A percentile compares a stretch with the other conserved stretches of the same genome.
These are phyloP conservation scores for Ophiostoma sp. DNA, from an alignment of 2,329 filamentous ascomycete genomes.

Conservation along the genomic window DNA sequence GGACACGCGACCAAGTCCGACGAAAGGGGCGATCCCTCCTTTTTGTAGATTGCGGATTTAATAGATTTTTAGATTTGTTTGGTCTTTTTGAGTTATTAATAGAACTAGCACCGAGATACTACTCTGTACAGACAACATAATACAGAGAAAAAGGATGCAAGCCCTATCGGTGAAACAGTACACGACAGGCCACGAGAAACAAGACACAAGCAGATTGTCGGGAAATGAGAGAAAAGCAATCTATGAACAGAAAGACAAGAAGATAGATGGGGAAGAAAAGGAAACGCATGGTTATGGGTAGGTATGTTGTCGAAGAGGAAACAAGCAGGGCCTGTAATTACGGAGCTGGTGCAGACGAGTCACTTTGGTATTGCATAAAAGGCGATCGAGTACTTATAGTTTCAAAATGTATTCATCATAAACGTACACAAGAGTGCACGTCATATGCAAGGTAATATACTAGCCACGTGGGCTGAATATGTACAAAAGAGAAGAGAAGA, in stretches of 20 bases:
- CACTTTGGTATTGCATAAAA: too few relatives aligned
- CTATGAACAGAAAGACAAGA: neutral
- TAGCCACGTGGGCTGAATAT: constrained; percentile 3
- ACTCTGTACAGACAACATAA: neutral
- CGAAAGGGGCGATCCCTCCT: constrained; percentile 2
- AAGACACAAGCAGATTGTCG: neutral
- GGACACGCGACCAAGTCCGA: neutral
- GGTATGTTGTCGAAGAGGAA: neutral
- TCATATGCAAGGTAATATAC: constrained; percentile 6
- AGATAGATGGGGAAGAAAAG: neutral
- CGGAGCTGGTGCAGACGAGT: too few relatives aligned
- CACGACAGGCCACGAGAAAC: neutral
- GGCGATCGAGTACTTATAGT: neutral
- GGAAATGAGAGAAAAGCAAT: neutral
- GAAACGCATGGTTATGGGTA: neutral
- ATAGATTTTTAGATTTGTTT: neutral
- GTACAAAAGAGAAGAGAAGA: constrained; percentile 1
- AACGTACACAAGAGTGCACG: neutral
- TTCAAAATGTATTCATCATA: neutral
- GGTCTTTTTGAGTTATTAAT: neutral
- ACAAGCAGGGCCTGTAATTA: neutral
- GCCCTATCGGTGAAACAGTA: constrained; percentile 1
- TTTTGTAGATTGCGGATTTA: neutral
- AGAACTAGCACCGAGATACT: neutral
- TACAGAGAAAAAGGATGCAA: neutral